Percentiles rank a stretch among this genome's conserved stretches.
phyloP scores from a whole-genome alignment of 2,329 filamentous ascomycete species.

The Scopulariopsis brevicaulis region DNA sequence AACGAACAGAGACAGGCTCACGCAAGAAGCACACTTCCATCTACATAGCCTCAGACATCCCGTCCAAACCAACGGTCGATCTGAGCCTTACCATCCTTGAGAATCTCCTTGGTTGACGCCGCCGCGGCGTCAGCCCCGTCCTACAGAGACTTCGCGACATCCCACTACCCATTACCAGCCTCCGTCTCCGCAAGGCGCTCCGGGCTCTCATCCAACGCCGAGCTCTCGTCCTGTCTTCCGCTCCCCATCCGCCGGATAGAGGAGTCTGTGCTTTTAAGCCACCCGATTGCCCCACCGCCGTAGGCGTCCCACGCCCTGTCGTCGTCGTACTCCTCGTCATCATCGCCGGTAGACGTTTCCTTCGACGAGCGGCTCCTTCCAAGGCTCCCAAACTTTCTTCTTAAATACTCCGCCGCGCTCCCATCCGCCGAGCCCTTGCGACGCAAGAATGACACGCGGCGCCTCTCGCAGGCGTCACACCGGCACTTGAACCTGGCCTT shows the following conservation, averaged over 20 bases:
- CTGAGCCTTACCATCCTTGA: neutral
- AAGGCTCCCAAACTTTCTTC: neutral
- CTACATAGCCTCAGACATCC: neutral
- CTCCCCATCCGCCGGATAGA: neutral
- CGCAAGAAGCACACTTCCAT: neutral
- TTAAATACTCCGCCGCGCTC: neutral
- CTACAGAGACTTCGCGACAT: neutral
- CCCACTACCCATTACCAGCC: neutral
- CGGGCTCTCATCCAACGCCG: neutral
- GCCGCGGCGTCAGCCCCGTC: neutral
- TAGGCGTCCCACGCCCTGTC: neutral
- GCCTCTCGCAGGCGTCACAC: neutral
- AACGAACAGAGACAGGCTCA: neutral
- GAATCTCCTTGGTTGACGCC: neutral
- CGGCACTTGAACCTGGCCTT: constrained; percentile 10
- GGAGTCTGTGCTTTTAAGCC: neutral
- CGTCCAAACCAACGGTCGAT: neutral
- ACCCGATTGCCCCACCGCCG: neutral
- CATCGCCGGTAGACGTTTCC: neutral
- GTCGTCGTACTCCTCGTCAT: neutral
- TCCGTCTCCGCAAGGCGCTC: neutral
- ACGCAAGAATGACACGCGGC: neutral
- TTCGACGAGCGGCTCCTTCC: neutral
- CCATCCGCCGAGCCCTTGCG: neutral
- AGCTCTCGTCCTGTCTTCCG: neutral